Base-by-base conservation (phyloP, 2,329 filamentous ascomycete species). In the Apiospora arundinis region DNA sequence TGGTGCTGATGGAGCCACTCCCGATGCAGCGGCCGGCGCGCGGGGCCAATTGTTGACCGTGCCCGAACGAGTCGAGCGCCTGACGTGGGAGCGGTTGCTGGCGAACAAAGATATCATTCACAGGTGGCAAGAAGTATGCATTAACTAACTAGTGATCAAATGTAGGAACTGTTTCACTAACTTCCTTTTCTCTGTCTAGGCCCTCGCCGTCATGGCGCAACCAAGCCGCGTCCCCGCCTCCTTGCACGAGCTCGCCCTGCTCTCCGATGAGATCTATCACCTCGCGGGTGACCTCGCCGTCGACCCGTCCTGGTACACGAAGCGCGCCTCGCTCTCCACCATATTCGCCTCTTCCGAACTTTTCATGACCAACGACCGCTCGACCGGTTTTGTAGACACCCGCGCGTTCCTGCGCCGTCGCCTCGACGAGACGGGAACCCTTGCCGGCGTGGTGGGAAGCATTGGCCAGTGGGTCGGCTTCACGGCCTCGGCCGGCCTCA, bases 201-300 rank as follows among this genome's bases (percentile, higher is more conserved):
- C 95, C 63, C 87, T 98, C 2, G 95, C 94, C 4, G 86, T 97
- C 73, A 97, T 98, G 93, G 94, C 95, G 5, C 91, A 97, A 71
- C 93, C 94, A 0, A 89, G 88, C 72, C 92, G 95, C 80, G 88
- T 97, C 45, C 90, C 94, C 0, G 83, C 90, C 11, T 95, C 95
- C 0, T 80, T 98, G 3, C 87, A 87, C 63, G 96, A 98, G 83
- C 89, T 99, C 4, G 91, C 92, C 56, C 86, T 89, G 68, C 89
- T 99, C 5, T 89, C 92, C n/a, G 95, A 98, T 80, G 96, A 99
- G 81, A 97, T 99, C 69, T 93, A 93, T 87, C 95, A 93, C 78
- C 89, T 97, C 4, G 90, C 95, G 0, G 94, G 94, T 68, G 96
- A 98, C 81, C 86, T 84, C 28, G 89, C 91, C 28, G 93, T 98